Evolutionary conservation across 352 stramenopile genomes (phyloP), one percentile per base, ranked within the genome.

Genomic region (Aphanomyces stellatus): DNA sequence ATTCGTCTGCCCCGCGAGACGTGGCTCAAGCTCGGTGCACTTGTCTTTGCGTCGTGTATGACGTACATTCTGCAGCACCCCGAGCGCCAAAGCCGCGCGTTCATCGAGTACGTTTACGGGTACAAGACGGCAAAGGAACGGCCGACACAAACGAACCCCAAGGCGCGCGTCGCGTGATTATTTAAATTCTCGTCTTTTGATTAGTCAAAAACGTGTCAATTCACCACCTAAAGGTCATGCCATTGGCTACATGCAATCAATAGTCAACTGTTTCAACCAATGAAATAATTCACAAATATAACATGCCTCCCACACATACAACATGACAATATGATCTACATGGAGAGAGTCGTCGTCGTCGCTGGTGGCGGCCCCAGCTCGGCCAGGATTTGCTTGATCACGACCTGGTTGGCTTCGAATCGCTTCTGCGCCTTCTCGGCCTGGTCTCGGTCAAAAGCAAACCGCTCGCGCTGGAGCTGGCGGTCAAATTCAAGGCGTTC

Each of bases 41-140:
- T 53, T 19, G 7, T 62, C 30, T 62, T 30, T 24, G 53, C 53
- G 28, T 25, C 53, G 6, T 62, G 30, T 28, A 62, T 62, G 53
- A 35, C 31, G 53, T 41, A 35, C 13, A 8, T 62, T 4, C 34
- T 62, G n/a, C 22, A 62, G 34, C 28, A 43, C 24, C 53, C 53
- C 28, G 30, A 62, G 28, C 8, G n/a, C 25, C 53, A 62, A 43
- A 46, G n/a, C n/a, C 53, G 53, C 8, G 40, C 15, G 30, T 15
- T 46, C 30, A 62, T 62, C 25, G 6, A 43, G 10, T 31, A 30
- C n/a, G 8, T 62, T 4, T 62, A 62, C 53, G 53, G 53, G 25
- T n/a, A 43, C 53, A 28, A 57, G 37, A 46, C n/a, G 37, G 37
- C 13, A 19, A 46, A n/a, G n/a, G n/a, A n/a, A n/a, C n/a, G n/a